phyloP scores from a whole-genome alignment of 2,329 filamentous ascomycete genomes.

The Leptographium flavum region DNA sequence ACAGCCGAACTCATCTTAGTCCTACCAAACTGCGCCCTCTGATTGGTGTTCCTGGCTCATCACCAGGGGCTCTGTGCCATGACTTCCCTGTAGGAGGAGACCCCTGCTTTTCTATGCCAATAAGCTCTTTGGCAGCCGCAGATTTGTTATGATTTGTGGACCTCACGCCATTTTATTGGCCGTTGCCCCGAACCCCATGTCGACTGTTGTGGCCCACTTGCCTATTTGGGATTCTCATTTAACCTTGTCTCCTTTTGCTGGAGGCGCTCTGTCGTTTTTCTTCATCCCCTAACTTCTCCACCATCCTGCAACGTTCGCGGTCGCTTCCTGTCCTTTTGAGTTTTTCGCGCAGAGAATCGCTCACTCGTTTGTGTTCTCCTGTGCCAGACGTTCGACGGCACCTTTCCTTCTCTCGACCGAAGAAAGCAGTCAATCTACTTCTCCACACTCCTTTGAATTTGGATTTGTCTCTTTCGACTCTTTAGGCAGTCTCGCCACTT shows the following conservation, averaged over 20 bases:
- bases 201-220: not conserved
- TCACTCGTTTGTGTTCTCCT: not conserved
- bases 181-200: not conserved
- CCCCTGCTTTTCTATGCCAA: not conserved
- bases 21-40: too few species aligned
- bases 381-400: slow-evolving; percentile 4
- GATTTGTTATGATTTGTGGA: not conserved
- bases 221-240: not conserved
- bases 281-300: not conserved
- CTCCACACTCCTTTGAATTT: not conserved
- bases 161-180: not conserved
- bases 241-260: slow-evolving; percentile 2
- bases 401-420: not conserved
- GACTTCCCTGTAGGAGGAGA: too few species aligned
- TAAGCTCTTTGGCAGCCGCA: not conserved
- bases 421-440: not conserved
- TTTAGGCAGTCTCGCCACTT: too few species aligned
- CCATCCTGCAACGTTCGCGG: not conserved
- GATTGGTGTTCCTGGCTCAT: too few species aligned
- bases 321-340: not conserved
- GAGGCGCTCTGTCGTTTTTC: not conserved
- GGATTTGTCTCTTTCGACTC: too few species aligned
- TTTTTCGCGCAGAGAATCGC: not conserved
- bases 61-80: too few species aligned
- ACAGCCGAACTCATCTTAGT: too few species aligned